Evolutionary conservation across 2,329 filamentous ascomycete genomes (phyloP), one percentile per base, ranked within the genome.

Genomic region (Falciphora oryzae): DNA sequence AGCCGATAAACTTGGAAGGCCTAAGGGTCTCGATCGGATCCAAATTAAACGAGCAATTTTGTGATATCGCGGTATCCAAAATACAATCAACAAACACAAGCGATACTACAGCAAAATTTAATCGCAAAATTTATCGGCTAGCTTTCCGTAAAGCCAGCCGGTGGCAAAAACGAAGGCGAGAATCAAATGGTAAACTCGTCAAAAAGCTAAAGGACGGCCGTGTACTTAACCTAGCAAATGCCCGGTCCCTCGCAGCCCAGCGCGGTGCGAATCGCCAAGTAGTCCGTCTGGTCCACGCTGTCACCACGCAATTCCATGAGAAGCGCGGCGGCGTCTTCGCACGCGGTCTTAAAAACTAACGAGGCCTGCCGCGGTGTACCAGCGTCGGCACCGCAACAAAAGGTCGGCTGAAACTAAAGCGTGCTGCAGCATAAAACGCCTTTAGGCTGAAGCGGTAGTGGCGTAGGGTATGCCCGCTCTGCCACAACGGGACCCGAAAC

Each of bases 1-100:
- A 79, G 75, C 63, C 80, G 81, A 68, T 82, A 82, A 79, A 75
- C 73, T 25, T 89, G 86, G 87, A 77, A 80, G 65, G 73, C 78
- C 11, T 75, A 67, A 71, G 8, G 5, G n/a, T n/a, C n/a, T n/a
- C n/a, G n/a, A n/a, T n/a, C n/a, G n/a, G n/a, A n/a, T n/a, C n/a
- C n/a, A n/a, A 10, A 63, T n/a, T 29, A 10, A 59, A 28, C 27
- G 31, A 13, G 58, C 25, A 32, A 27, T 25, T 22, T 32, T 32
- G 5, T 11, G 32, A 32, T 5, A 5, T 11, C 32, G 32, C 32
- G 32, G 32, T 32, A 11, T 32, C 32, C 5, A 32, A 32, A 32
- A 32, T n/a, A 11, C 6, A 32, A 11, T n/a, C 32, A 32, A 32
- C 32, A 5, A 32, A 32, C 32, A 32, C 32, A 11, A 32, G 5